A percentile compares a stretch with the other conserved stretches of the same genome.
Conservation (phyloP, 78 protist genomes). For the Dictyostelium capitatum region DNA sequence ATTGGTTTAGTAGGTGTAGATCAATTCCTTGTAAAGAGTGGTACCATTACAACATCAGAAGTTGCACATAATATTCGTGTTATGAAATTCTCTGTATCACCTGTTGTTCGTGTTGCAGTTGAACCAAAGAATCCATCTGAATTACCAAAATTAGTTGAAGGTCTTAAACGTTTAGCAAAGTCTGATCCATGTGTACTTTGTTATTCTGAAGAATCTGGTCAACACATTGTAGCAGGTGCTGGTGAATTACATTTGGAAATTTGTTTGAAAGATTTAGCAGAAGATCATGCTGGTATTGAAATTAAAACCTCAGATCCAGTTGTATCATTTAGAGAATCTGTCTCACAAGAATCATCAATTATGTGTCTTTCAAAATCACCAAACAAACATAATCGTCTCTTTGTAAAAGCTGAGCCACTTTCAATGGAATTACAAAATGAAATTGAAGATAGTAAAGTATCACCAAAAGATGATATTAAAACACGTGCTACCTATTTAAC, state of each 20-base stretch:
- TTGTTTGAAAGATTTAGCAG: slow-evolving; percentile 99
- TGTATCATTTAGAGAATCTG: slow-evolving; percentile 98
- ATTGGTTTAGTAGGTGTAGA: slow-evolving; percentile 99
- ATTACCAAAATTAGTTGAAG: slow-evolving; percentile 99
- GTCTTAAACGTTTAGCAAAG: slow-evolving; percentile 98
- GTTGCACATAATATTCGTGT: slow-evolving; percentile 92
- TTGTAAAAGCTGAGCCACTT: slow-evolving; percentile 94
- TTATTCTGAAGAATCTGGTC: slow-evolving; percentile 98
- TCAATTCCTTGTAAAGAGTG: slow-evolving; percentile 98
- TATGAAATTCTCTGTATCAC: slow-evolving; percentile 99
- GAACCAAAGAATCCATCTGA: slow-evolving; percentile 98
- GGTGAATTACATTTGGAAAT: slow-evolving; percentile 99
- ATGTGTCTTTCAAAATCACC: slow-evolving; percentile 98
- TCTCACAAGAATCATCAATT: slow-evolving; percentile 82
- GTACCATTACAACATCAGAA: slow-evolving; percentile 97
- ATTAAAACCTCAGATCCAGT: slow-evolving; percentile 98
- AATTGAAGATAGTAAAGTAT: slow-evolving; percentile 90
- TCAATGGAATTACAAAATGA: slow-evolving; percentile 93
- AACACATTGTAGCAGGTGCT: slow-evolving; percentile 99
- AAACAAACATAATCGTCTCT: slow-evolving; percentile 99
- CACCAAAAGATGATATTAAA: slow-evolving; percentile 90
- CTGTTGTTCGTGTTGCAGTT: slow-evolving; percentile 99
- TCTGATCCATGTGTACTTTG: slow-evolving; percentile 96
- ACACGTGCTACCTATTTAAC: slow-evolving; percentile 88
- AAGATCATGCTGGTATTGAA: slow-evolving; percentile 94